Percentiles rank a stretch among this genome's conserved stretches.
Evolutionary conservation across 106 monocot species (phyloP).

Genomic region (Phalaenopsis aphrodite): DNA sequence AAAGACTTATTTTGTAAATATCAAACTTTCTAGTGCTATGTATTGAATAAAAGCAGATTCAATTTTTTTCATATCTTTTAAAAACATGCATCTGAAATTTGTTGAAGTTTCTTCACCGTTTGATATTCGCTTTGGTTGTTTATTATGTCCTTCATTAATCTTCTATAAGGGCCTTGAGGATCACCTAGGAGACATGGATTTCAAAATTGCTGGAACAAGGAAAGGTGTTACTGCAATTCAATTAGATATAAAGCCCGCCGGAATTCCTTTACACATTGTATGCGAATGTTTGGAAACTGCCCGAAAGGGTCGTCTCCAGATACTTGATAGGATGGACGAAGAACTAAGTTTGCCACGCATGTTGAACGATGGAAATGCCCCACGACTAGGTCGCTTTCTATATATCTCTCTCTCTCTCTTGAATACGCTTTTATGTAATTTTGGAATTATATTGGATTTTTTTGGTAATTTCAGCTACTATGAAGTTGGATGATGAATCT

Average conservation of each 20-base stretch:
- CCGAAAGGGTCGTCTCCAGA: conserved; percentile 57
- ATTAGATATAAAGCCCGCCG: conserved; percentile 97
- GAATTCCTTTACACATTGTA: conserved; percentile 87
- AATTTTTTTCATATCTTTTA: not conserved
- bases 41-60: not conserved
- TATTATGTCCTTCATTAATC: conserved; percentile 2
- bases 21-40: not conserved
- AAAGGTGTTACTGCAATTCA: conserved; percentile 92
- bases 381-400: conserved; percentile 46
- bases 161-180: conserved; percentile 81
- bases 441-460: not conserved
- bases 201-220: conserved; percentile 93
- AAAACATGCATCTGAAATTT: not conserved
- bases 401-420: not conserved
- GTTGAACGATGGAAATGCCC: conserved; percentile 48
- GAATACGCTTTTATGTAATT: not conserved
- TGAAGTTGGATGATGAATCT: conserved; percentile 59
- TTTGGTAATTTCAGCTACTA: conserved; percentile 37
- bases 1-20: too few relatives aligned
- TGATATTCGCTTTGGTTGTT: not conserved
- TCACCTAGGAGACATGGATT: conserved; percentile 99
- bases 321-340: conserved; percentile 83
- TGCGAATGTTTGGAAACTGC: conserved; percentile 82
- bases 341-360: conserved; percentile 64
- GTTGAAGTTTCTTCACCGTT: not conserved